Conservation (phyloP, 805 yeast genomes). For the Starmera caribaea region DNA sequence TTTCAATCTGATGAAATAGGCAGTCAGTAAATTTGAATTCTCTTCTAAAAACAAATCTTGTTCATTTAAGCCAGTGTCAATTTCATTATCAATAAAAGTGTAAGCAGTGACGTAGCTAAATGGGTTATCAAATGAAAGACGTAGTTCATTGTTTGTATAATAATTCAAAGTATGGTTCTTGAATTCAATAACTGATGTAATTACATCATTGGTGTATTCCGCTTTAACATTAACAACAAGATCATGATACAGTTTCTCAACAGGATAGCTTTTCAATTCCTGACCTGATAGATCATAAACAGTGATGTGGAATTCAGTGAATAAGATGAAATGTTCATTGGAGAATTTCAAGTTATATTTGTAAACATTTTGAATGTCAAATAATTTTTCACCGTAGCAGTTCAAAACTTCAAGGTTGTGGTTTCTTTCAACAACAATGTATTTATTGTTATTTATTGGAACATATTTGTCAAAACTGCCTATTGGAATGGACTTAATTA, state of each 20-base stretch:
- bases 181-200: conserved; percentile 8
- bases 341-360: conserved; percentile 11
- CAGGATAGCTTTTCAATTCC: conserved; percentile 12
- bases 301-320: conserved; percentile 13
- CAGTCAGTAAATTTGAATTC: conserved; percentile 16
- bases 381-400: conserved; percentile 6
- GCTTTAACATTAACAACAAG: background rate
- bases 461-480: conserved; percentile 3
- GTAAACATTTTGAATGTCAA: conserved; percentile 13
- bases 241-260: conserved; percentile 5
- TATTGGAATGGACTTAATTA: conserved; percentile 4
- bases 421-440: conserved; percentile 12
- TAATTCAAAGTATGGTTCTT: conserved; percentile 5
- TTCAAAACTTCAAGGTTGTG: conserved; percentile 12
- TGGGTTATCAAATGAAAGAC: conserved; percentile 38
- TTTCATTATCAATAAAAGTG: conserved; percentile 18
- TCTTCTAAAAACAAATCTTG: conserved; percentile 25
- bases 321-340: conserved; percentile 11
- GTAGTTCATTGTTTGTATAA: conserved; percentile 4
- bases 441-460: conserved; percentile 11
- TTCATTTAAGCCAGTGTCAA: conserved; percentile 12
- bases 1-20: conserved; percentile 22
- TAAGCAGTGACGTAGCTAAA: conserved; percentile 27
- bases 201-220: background rate
- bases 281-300: conserved; percentile 17